phyloP scores from a whole-genome alignment of 129 eudicot species.

The Logfia minima region DNA sequence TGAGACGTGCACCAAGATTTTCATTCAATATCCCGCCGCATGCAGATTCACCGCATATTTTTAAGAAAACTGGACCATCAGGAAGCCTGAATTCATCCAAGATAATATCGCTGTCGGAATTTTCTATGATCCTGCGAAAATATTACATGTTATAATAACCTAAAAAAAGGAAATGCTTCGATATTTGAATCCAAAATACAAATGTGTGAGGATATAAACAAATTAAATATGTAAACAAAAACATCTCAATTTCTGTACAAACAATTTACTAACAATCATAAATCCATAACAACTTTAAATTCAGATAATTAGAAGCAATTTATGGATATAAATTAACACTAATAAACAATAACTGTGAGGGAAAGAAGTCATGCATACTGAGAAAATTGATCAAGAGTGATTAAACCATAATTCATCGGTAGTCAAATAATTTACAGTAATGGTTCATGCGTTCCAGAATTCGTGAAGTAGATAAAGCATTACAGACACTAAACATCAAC shows the following conservation, averaged over 20 bases:
- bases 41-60: slow-evolving; percentile 84
- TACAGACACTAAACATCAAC: slow-evolving; percentile 18
- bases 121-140: slow-evolving; percentile 75
- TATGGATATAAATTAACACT: background rate
- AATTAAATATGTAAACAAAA: background rate
- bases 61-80: slow-evolving; percentile 88
- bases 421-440: slow-evolving; percentile 48
- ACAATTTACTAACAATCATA: background rate
- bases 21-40: slow-evolving; percentile 85
- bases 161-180: background rate
- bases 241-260: background rate
- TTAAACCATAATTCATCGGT: slow-evolving; percentile 73
- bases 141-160: background rate
- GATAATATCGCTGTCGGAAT: slow-evolving; percentile 75
- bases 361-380: slow-evolving; percentile 43
- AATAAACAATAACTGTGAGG: no score
- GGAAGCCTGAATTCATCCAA: slow-evolving; percentile 71
- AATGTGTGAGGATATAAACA: background rate
- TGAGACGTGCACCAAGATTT: slow-evolving; percentile 62
- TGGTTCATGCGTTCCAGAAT: slow-evolving; percentile 26
- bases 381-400: slow-evolving; percentile 94
- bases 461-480: slow-evolving; percentile 40
- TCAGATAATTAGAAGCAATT: background rate
- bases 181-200: background rate
- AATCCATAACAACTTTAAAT: background rate